A percentile compares a stretch with the other conserved stretches of the same genome.
Evolutionary conservation across 2,329 filamentous ascomycete species (phyloP).

Genomic region (Colletotrichum tropicale): DNA sequence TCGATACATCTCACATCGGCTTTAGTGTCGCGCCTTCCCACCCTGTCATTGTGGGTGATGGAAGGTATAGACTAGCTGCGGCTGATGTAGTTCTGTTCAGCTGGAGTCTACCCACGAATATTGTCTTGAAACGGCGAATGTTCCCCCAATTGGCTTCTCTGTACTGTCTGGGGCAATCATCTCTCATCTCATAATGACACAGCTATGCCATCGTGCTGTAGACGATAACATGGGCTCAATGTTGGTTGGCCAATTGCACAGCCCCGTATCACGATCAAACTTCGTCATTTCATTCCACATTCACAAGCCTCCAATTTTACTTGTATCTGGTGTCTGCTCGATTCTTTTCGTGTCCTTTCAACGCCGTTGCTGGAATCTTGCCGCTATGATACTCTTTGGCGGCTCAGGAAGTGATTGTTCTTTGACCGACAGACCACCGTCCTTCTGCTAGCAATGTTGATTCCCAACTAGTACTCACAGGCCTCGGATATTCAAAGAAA

Average conservation of each 20-base stretch:
- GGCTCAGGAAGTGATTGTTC: neutral
- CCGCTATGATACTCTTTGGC: neutral
- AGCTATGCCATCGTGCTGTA: neutral
- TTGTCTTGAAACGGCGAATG: neutral
- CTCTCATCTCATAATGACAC: neutral
- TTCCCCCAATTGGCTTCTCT: neutral
- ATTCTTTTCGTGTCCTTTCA: neutral
- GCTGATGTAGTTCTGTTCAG: neutral
- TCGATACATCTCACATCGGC: neutral
- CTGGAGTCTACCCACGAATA: neutral
- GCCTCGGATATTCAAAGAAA: neutral
- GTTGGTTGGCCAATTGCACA: neutral
- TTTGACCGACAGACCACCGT: neutral
- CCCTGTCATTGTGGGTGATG: neutral
- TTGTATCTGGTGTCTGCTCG: neutral
- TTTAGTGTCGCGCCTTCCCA: neutral
- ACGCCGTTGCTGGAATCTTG: neutral
- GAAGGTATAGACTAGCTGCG: neutral
- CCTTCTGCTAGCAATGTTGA: neutral
- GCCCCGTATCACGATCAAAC: neutral
- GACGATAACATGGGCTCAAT: neutral
- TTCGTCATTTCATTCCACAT: neutral
- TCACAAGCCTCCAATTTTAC: neutral
- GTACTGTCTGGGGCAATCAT: neutral
- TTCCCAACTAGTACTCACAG: neutral